Conservation (phyloP, 2,329 filamentous ascomycete genomes). For the Alternaria burnsii region DNA sequence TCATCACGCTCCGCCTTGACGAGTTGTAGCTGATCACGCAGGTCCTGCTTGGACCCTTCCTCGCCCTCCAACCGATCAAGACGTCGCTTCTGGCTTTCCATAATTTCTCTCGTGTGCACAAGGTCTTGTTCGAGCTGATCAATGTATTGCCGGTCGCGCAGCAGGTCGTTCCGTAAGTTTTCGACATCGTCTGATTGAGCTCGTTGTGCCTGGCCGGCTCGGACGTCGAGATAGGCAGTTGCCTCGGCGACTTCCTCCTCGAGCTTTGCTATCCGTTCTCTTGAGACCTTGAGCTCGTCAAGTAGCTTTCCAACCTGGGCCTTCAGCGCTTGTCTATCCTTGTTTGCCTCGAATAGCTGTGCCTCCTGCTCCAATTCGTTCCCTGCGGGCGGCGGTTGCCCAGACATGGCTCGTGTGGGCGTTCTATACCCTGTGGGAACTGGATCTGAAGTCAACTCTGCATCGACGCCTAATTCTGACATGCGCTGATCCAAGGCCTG, state of each 20-base stretch:
- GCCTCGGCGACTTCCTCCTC: slow-evolving; percentile 60
- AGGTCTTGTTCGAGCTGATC: slow-evolving; percentile 59
- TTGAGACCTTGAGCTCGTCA: slow-evolving; percentile 54
- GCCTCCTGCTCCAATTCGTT: slow-evolving; percentile 60
- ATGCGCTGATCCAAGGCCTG: slow-evolving; percentile 47
- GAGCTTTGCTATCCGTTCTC: slow-evolving; percentile 54
- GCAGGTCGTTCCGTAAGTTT: slow-evolving; percentile 55
- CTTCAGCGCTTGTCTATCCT: slow-evolving; percentile 56
- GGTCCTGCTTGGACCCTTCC: slow-evolving; percentile 56
- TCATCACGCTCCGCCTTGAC: slow-evolving; percentile 60
- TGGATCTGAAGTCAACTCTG: slow-evolving; percentile 46
- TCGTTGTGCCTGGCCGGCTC: slow-evolving; percentile 48
- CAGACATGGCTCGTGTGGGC: slow-evolving; percentile 43
- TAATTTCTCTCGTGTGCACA: slow-evolving; percentile 52
- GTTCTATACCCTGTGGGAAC: slow-evolving; percentile 44
- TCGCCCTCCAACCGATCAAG: slow-evolving; percentile 55
- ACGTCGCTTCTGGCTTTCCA: slow-evolving; percentile 58
- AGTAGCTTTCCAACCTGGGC: slow-evolving; percentile 52
- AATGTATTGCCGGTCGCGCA: slow-evolving; percentile 60
- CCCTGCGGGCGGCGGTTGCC: slow-evolving; percentile 36
- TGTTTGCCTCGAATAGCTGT: slow-evolving; percentile 58
- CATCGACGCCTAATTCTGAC: slow-evolving; percentile 47
- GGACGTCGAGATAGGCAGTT: slow-evolving; percentile 55
- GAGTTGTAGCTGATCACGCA: slow-evolving; percentile 61
- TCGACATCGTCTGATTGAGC: slow-evolving; percentile 54